phyloP scores from a whole-genome alignment of 176 grass and related monocot genomes.

The Aegilops longissima region DNA sequence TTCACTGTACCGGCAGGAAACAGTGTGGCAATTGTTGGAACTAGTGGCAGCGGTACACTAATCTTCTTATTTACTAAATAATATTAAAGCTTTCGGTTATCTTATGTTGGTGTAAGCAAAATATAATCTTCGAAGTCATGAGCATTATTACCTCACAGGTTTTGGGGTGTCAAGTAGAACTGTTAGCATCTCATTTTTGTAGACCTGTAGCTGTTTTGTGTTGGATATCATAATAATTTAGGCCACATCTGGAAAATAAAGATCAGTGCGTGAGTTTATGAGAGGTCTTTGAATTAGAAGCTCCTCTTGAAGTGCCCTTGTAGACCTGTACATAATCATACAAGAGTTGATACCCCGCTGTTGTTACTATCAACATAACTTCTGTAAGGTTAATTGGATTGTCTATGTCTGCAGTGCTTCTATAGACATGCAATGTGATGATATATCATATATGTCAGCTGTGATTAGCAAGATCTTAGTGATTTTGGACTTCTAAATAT shows the following conservation, averaged over 20 bases:
- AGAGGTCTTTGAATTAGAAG: not conserved
- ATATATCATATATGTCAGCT: not conserved
- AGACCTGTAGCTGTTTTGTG: not conserved
- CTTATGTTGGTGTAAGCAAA: not conserved
- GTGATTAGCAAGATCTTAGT: slow-evolving; percentile 12
- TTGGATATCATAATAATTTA: not conserved
- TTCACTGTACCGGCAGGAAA: slow-evolving; percentile 91
- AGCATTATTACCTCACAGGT: not conserved
- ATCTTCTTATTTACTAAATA: slow-evolving; percentile 7
- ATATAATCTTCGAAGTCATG: slow-evolving; percentile 2
- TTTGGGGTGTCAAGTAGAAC: slow-evolving; percentile 10
- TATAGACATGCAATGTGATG: not conserved
- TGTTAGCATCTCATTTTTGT: not conserved
- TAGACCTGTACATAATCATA: not conserved
- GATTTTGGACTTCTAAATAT: slow-evolving; percentile 3
- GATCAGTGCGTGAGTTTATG: not conserved
- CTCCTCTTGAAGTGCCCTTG: slow-evolving; percentile 9
- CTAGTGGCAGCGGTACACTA: slow-evolving; percentile 89
- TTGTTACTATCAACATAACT: not conserved
- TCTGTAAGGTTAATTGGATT: not conserved
- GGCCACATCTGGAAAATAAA: not conserved
- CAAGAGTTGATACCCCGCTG: not conserved
- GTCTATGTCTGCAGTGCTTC: not conserved
- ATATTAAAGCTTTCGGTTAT: not conserved
- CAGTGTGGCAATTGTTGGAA: slow-evolving; percentile 93